Conservation (phyloP, 805 yeast genomes). For the Cyberlindnera bimundalis region DNA sequence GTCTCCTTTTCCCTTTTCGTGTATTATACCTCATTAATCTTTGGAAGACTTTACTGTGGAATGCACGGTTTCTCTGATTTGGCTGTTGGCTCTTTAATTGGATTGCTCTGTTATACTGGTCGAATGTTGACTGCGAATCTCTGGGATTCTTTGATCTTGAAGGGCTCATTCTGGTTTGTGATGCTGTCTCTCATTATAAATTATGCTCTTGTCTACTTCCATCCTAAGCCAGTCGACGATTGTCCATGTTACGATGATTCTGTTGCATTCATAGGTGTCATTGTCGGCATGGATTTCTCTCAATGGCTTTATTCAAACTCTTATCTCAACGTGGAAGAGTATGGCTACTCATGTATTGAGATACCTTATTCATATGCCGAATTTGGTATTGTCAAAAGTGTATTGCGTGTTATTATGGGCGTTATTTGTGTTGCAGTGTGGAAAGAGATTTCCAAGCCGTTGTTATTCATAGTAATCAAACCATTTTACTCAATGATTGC, state of each 20-base stretch:
- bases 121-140: conserved; percentile 38
- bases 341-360: conserved; percentile 28
- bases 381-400: conserved; percentile 40
- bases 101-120: conserved; percentile 47
- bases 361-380: conserved; percentile 40
- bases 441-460: conserved; percentile 72
- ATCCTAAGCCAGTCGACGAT: conserved; percentile 83
- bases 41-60: conserved; percentile 91
- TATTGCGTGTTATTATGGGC: conserved; percentile 58
- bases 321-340: conserved; percentile 12
- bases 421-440: conserved; percentile 59
- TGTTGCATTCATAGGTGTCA: conserved; percentile 88
- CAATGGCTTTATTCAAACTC: conserved; percentile 27
- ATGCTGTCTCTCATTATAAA: conserved; percentile 37
- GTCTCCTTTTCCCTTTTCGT: conserved; percentile 27
- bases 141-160: conserved; percentile 46
- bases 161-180: conserved; percentile 31
- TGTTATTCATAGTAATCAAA: conserved; percentile 52
- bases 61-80: conserved; percentile 95
- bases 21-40: conserved; percentile 62
- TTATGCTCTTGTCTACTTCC: conserved; percentile 56
- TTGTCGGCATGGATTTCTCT: conserved; percentile 65
- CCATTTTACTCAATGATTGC: conserved; percentile 44
- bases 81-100: conserved; percentile 60
- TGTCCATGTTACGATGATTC: conserved; percentile 97